Evolutionary conservation across 2,329 filamentous ascomycete genomes (phyloP).

Genomic region (Graphium sp.): DNA sequence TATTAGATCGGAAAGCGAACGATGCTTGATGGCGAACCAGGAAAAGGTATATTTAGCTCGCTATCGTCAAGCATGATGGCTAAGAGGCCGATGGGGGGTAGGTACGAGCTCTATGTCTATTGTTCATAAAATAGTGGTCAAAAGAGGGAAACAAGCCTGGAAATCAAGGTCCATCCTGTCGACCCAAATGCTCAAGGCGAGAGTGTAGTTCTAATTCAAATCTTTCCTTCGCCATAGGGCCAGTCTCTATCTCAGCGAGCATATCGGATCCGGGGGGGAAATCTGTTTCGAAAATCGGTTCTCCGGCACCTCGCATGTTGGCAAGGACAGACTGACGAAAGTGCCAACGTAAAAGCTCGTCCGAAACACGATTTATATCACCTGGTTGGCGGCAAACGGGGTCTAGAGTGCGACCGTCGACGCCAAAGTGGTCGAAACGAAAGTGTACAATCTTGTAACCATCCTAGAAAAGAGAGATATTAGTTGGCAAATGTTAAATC

Average conservation of each 20-base stretch:
- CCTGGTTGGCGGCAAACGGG: constrained; percentile 5
- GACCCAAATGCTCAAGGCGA: no score
- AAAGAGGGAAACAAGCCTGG: no score
- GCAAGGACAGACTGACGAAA: constrained; percentile 9
- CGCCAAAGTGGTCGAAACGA: constrained; percentile 3
- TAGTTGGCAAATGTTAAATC: no score
- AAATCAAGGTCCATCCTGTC: no score
- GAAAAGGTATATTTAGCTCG: no score
- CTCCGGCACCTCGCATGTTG: constrained; percentile 11
- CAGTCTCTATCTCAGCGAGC: constrained; percentile 11
- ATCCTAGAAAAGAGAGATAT: constrained; percentile 7
- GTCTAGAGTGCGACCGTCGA: neutral
- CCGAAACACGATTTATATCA: constrained; percentile 4
- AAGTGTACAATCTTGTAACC: constrained; percentile 11
- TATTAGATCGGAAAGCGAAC: no score
- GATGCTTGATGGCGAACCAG: no score
- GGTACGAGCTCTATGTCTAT: no score
- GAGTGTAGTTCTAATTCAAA: constrained; percentile 8
- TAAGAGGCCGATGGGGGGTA: no score
- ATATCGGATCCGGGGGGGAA: constrained; percentile 12
- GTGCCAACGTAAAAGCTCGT: constrained; percentile 10
- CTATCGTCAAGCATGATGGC: no score
- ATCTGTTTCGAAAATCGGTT: constrained; percentile 10
- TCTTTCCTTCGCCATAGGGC: neutral
- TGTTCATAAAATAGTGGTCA: no score